Percentiles rank a stretch among this genome's conserved stretches.
phyloP scores from a whole-genome alignment of 1,284 basidiomycete genomes.

The Leccinum subatratum region DNA sequence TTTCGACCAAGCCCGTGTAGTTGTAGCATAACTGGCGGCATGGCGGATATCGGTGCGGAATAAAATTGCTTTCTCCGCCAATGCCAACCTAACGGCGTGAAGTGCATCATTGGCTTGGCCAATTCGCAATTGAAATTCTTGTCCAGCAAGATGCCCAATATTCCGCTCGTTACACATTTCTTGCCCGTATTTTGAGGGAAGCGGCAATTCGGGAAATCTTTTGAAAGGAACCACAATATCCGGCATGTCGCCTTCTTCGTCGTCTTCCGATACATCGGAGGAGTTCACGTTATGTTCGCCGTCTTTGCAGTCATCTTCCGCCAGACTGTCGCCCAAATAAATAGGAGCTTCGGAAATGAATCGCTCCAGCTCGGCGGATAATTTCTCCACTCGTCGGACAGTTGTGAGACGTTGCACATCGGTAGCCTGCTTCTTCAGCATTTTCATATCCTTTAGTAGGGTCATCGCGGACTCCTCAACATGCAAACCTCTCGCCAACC shows the following conservation, averaged over 20 bases:
- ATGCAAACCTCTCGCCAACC: not conserved
- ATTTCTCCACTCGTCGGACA: not conserved
- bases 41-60: not conserved
- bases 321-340: not conserved
- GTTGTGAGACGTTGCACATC: not conserved
- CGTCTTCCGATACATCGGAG: not conserved
- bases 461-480: not conserved
- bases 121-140: not conserved
- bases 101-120: not conserved
- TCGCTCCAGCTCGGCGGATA: not conserved
- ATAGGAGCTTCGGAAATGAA: not conserved
- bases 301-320: not conserved
- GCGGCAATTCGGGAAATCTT: not conserved
- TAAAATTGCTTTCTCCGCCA: not conserved
- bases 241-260: not conserved
- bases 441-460: not conserved
- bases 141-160: not conserved
- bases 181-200: not conserved
- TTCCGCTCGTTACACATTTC: not conserved
- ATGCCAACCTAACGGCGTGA: not conserved
- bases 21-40: not conserved
- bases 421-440: not conserved
- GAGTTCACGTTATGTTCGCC: not conserved
- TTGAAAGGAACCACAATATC: not conserved
- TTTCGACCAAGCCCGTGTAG: not conserved